Evolutionary conservation across 2,329 filamentous ascomycete species (phyloP).

Genomic region (Pyrenophora tritici-repentis): DNA sequence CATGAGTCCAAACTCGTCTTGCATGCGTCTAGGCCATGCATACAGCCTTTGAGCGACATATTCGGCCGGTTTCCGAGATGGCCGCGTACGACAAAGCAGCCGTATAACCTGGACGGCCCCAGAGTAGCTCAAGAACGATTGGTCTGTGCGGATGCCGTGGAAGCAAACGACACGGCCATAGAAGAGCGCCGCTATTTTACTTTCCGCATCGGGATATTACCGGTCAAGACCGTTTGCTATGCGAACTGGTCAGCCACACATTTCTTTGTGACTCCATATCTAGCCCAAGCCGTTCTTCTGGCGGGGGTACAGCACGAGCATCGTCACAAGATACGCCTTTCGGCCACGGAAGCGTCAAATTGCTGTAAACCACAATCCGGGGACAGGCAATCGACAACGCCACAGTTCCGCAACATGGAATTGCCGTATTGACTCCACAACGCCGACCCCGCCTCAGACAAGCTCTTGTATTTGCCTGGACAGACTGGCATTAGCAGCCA

Average conservation of each 20-base stretch:
- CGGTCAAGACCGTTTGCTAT: slow-evolving; percentile 31
- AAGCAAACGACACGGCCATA: slow-evolving; percentile 31
- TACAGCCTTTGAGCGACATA: slow-evolving; percentile 26
- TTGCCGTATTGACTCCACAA: slow-evolving; percentile 37
- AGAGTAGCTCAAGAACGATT: slow-evolving; percentile 40
- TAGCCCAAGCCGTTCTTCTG: slow-evolving; percentile 19
- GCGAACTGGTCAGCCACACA: slow-evolving; percentile 19
- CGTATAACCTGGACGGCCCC: slow-evolving; percentile 32
- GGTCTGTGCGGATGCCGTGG: slow-evolving; percentile 38
- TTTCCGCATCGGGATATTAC: slow-evolving; percentile 27
- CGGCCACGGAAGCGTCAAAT: slow-evolving; percentile 26
- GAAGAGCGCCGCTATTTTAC: slow-evolving; percentile 15
- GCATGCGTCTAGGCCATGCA: slow-evolving; percentile 22
- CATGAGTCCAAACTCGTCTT: slow-evolving; percentile 5
- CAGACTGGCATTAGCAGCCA: slow-evolving; percentile 10
- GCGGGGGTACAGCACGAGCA: slow-evolving; percentile 37
- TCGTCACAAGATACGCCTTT: slow-evolving; percentile 32
- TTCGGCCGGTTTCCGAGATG: slow-evolving; percentile 29
- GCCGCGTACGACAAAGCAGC: slow-evolving; percentile 32
- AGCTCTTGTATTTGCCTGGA: slow-evolving; percentile 20
- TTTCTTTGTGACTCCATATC: slow-evolving; percentile 23
- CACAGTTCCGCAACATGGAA: slow-evolving; percentile 42
- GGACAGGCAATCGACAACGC: slow-evolving; percentile 36
- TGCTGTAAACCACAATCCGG: slow-evolving; percentile 26
- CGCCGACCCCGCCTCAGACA: slow-evolving; percentile 19